A percentile compares a stretch with the other conserved stretches of the same genome.
Evolutionary conservation across 129 eudicot genomes (phyloP).

Genomic region (Apium graveolens): DNA sequence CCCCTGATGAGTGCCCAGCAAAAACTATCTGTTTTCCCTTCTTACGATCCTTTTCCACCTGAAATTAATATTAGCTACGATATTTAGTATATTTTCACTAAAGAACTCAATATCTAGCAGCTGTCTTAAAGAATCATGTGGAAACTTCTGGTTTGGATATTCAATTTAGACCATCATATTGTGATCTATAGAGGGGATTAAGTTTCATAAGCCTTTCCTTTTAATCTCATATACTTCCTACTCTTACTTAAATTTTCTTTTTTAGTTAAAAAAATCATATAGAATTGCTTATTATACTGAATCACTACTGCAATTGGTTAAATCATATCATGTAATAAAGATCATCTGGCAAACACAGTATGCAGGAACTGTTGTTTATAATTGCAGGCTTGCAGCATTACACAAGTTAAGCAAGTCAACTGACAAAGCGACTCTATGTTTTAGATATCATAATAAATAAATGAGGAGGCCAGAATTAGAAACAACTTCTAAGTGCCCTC

Average conservation of each 20-base stretch:
- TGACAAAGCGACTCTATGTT: background rate
- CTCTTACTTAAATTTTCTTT: no score
- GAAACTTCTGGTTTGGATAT: background rate
- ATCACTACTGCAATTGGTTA: no score
- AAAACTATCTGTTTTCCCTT: slow-evolving; percentile 37
- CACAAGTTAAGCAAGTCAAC: background rate
- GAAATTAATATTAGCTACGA: slow-evolving; percentile 5
- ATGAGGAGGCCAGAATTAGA: background rate
- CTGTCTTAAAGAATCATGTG: background rate
- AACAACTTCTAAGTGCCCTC: background rate
- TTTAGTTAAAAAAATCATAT: no score
- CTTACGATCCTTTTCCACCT: slow-evolving; percentile 41
- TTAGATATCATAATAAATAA: background rate
- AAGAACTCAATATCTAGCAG: background rate
- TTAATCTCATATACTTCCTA: no score
- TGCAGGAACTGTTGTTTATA: background rate
- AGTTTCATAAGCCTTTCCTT: no score
- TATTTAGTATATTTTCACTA: background rate
- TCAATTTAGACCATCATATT: no score
- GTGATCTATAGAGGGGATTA: no score
- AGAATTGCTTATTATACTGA: no score
- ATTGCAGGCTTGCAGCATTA: background rate
- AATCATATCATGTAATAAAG: no score
- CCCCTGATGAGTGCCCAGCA: slow-evolving; percentile 55
- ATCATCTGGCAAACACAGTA: background rate